A percentile compares a stretch with the other conserved stretches of the same genome.
phyloP scores from a whole-genome alignment of 345 rosid genomes.

The Salix caprea region DNA sequence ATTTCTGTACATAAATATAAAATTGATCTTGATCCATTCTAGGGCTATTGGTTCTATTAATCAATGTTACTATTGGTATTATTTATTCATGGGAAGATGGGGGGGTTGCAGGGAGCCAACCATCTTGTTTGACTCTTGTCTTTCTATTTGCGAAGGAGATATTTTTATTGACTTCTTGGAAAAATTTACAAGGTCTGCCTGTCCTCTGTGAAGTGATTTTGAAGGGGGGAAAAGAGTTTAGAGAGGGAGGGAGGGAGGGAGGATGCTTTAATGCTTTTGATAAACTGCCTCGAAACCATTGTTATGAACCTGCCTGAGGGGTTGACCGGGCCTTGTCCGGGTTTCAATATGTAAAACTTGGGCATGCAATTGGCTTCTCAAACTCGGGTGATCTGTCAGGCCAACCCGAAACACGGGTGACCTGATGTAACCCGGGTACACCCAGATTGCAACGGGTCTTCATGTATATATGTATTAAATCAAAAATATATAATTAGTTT shows the following conservation, averaged over 20 bases:
- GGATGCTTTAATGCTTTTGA: background rate
- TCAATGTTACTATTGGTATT: background rate
- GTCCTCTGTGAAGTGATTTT: background rate
- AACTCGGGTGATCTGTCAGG: fast-evolving
- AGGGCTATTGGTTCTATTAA: background rate
- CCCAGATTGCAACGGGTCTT: too few species aligned
- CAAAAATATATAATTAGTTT: too few species aligned
- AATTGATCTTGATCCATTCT: background rate
- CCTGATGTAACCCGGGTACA: fast-evolving
- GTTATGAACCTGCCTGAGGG: too few species aligned
- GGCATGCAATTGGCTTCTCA: too few species aligned
- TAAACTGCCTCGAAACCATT: background rate
- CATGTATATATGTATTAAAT: too few species aligned
- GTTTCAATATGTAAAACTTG: too few species aligned
- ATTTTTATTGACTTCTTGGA: background rate
- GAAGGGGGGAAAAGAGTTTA: background rate
- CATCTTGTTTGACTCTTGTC: constrained; percentile 12
- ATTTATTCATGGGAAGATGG: constrained; percentile 12
- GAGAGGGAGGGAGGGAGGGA: background rate
- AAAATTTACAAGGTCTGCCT: background rate
- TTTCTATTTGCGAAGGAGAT: background rate
- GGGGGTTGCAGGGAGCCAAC: constrained; percentile 5
- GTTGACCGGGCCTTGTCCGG: background rate
- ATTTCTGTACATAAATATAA: background rate
- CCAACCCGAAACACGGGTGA: too few species aligned